These are phyloP conservation scores for Kazachstania sp. DNA, from an alignment of 1,139 yeast genomes.

Conservation along the genomic window DNA sequence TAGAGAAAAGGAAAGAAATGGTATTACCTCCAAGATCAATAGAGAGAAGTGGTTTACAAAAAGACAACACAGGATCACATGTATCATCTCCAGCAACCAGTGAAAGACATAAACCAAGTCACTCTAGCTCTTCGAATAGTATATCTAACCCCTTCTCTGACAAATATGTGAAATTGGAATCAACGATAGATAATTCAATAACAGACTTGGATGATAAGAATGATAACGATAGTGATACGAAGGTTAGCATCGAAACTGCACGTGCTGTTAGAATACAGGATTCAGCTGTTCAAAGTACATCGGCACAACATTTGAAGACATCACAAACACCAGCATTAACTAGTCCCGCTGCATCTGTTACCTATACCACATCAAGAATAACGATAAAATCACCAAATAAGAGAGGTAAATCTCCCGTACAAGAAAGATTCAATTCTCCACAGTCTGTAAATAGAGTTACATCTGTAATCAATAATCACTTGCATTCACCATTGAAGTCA, in stretches of 20 bases:
- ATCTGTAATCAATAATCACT: constrained; percentile 25
- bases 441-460: constrained; percentile 25
- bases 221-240: not conserved
- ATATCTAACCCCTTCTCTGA: not conserved
- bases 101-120: not conserved
- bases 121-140: not conserved
- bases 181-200: not conserved
- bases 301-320: not conserved
- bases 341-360: constrained; percentile 31
- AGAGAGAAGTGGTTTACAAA: constrained; percentile 20
- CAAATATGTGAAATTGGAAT: not conserved
- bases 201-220: not conserved
- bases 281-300: too few species aligned
- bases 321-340: constrained; percentile 7
- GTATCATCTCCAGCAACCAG: not conserved
- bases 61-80: constrained; percentile 10
- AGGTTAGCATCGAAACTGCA: not conserved
- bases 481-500: constrained; percentile 24
- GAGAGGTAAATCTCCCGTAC: constrained; percentile 8
- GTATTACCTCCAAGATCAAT: constrained; percentile 27
- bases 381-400: constrained; percentile 25
- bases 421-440: constrained; percentile 20
- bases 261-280: not conserved
- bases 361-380: constrained; percentile 31
- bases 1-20: constrained; percentile 10